Evolutionary conservation across 257 asterid genomes (phyloP), one percentile per base, ranked within the genome.

Genomic region (Nicotiana sylvestris): DNA sequence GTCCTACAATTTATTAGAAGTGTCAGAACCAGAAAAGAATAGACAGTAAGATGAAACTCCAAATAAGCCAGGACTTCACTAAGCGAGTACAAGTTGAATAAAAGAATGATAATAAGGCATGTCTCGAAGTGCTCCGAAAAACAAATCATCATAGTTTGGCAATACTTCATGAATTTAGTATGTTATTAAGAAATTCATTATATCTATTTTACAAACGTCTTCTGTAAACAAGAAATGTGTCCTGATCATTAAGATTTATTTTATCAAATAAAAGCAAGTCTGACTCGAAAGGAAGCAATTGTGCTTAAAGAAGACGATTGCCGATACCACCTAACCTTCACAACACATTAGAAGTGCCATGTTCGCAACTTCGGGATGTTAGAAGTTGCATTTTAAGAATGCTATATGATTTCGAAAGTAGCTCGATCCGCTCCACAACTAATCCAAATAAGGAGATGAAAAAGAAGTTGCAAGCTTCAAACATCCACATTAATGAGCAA

Each of bases 1-100:
- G 65, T 92, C 93, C 98, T 94, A 86, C 88, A 87, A 35, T 67
- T 78, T 46, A 67, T 17, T 43, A 12, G 30, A n/a, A 76, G 27
- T 81, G 10, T 77, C 60, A 58, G 57, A 39, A 51, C 18, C 67
- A 60, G 70, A 80, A 85, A 85, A 7, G 17, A 62, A 76, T 29
- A 51, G 60, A 60, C 16, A 49, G 62, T 49, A 74, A 74, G 43
- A 49, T 25, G 46, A 74, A 49, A 49, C 27, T 74, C 80, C 43
- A 27, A 27, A 46, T n/a, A 25, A 8, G 4, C 16, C 15, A 29
- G 29, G 16, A 76, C 65, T 51, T 74, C 49, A 29, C 29, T 76
- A 53, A 76, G 80, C 5, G 13, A 49, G 46, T 29, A 13, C 39
- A 74, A 25, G 62, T 49, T 27, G 39, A 74, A 3, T 53, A 53